Conservation (phyloP, 305 asterid species). For the Fraxinus nigra region DNA sequence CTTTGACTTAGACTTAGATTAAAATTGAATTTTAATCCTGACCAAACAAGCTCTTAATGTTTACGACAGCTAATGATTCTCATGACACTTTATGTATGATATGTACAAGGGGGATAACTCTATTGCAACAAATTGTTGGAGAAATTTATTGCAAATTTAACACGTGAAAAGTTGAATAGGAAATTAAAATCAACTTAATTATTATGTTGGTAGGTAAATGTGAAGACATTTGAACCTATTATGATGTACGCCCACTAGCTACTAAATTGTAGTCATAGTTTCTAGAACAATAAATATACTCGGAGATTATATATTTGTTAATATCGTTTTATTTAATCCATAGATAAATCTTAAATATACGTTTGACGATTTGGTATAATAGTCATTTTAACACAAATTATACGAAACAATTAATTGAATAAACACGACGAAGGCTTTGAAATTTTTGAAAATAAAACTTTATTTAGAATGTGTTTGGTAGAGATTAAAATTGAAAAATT, state of each 20-base stretch:
- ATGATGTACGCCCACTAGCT: slow-evolving; percentile 12
- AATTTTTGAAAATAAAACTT: not conserved
- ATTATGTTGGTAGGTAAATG: slow-evolving; percentile 2
- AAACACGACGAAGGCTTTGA: not conserved
- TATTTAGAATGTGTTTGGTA: no score
- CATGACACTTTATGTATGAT: not conserved
- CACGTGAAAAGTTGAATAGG: slow-evolving; percentile 4
- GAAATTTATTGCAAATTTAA: not conserved
- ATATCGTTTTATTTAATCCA: no score
- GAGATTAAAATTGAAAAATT: no score
- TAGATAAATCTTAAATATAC: no score
- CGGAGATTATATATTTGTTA: not conserved
- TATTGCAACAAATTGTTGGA: not conserved
- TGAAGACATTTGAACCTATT: slow-evolving; percentile 9
- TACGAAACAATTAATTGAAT: not conserved
- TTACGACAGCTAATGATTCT: not conserved
- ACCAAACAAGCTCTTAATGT: no score
- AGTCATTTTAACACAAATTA: not conserved
- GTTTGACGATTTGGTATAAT: no score
- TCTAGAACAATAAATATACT: not conserved
- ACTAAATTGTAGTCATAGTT: slow-evolving; percentile 15
- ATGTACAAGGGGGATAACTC: not conserved
- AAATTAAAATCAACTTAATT: not conserved
- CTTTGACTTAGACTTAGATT: no score
- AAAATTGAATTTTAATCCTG: no score